Evolutionary conservation across 1,284 basidiomycete genomes (phyloP).

Genomic region (Xanthoconium separans): DNA sequence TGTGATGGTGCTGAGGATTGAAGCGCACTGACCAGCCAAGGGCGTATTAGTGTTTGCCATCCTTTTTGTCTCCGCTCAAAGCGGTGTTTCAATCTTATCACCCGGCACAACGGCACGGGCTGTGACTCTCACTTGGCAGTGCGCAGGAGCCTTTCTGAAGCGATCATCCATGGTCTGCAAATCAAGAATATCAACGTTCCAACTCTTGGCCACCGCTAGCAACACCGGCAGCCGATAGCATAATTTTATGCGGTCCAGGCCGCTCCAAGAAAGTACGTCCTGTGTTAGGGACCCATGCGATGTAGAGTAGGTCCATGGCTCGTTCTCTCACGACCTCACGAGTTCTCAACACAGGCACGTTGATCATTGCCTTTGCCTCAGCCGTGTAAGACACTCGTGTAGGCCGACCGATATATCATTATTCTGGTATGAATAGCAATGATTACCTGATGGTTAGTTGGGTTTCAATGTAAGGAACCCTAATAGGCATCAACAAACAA

Average conservation of each 20-base stretch:
- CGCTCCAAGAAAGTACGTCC: background rate
- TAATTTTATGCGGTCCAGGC: background rate
- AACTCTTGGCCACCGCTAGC: constrained; percentile 1
- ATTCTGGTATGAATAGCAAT: constrained; percentile 22
- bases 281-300: background rate
- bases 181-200: constrained; percentile 3
- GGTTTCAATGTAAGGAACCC: constrained; percentile 37
- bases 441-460: constrained; percentile 38
- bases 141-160: constrained; percentile 22
- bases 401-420: constrained; percentile 12
- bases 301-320: constrained; percentile 8
- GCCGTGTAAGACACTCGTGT: constrained; percentile 14
- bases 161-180: constrained; percentile 24
- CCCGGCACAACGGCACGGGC: constrained; percentile 30
- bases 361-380: constrained; percentile 1
- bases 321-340: background rate
- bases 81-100: constrained; percentile 17
- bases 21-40: constrained; percentile 35
- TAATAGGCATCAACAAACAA: constrained; percentile 42
- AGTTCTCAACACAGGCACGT: constrained; percentile 13
- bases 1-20: constrained; percentile 41
- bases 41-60: constrained; percentile 25
- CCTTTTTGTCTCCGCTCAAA: constrained; percentile 30
- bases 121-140: constrained; percentile 20
- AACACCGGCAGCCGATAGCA: background rate